A percentile compares a stretch with the other conserved stretches of the same genome.
phyloP scores from a whole-genome alignment of 1,284 basidiomycete genomes.

The Termitomyces sp. region DNA sequence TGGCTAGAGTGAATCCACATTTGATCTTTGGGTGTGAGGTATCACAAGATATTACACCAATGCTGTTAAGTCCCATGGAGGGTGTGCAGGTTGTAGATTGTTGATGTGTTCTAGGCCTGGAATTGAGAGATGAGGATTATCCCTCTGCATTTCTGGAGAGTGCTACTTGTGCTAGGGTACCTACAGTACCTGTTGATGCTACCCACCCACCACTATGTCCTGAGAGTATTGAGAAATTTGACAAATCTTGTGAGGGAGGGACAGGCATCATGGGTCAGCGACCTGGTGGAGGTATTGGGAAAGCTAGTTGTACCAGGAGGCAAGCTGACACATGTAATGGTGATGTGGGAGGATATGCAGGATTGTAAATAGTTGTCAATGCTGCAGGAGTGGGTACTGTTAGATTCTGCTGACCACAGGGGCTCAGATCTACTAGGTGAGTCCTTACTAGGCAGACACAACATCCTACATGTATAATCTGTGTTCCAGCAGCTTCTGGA shows the following conservation, averaged over 20 bases:
- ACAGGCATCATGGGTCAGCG: background rate
- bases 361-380: too few species aligned
- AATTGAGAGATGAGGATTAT: background rate
- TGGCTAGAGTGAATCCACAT: background rate
- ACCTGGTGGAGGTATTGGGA: background rate
- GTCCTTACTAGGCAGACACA: too few species aligned
- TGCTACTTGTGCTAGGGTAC: background rate
- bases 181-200: background rate
- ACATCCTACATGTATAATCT: too few species aligned
- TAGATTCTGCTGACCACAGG: too few species aligned
- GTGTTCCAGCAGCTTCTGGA: too few species aligned
- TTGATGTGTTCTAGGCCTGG: background rate
- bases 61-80: too few species aligned
- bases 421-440: too few species aligned
- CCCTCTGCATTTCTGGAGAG: background rate
- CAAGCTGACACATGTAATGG: background rate
- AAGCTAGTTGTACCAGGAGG: background rate
- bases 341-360: background rate
- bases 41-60: background rate
- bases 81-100: background rate
- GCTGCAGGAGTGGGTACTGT: too few species aligned
- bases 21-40: background rate
- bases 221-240: too few species aligned
- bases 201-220: too few species aligned
- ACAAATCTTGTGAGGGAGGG: background rate